A percentile compares a stretch with the other conserved stretches of the same genome.
Conservation (phyloP, 495 filamentous ascomycete species). For the Hypomontagnella submonticulosa region DNA sequence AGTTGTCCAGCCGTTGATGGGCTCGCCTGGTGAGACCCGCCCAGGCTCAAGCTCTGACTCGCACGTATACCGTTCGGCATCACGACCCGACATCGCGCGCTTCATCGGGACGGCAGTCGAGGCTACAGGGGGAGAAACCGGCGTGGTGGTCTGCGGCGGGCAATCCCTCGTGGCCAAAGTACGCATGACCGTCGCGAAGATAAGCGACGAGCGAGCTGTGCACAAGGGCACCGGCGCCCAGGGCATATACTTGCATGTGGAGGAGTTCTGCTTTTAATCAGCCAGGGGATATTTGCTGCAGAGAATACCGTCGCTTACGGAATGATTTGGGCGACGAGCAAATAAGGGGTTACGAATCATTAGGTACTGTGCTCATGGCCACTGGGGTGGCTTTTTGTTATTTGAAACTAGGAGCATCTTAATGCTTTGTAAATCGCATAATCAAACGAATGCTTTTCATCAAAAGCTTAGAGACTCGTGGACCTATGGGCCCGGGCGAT, state of each 20-base stretch:
- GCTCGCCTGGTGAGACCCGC: conserved; percentile 39
- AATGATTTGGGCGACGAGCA: background rate
- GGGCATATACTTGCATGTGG: conserved; percentile 67
- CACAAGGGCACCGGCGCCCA: conserved; percentile 93
- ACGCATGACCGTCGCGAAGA: conserved; percentile 70
- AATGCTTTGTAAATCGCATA: too few relatives aligned
- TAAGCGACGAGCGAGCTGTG: conserved; percentile 88
- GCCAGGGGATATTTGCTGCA: background rate
- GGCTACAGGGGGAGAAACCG: conserved; percentile 81
- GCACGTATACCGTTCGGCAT: conserved; percentile 53
- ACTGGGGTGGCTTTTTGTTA: too few relatives aligned
- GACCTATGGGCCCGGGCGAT: too few relatives aligned
- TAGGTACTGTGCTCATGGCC: background rate
- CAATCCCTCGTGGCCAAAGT: conserved; percentile 71
- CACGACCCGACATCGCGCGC: conserved; percentile 55
- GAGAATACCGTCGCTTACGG: background rate
- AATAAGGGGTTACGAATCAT: background rate
- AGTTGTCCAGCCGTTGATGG: conserved; percentile 31
- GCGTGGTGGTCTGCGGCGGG: conserved; percentile 85
- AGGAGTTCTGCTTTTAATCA: conserved; percentile 60
- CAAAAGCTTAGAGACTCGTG: too few relatives aligned
- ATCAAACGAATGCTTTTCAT: too few relatives aligned
- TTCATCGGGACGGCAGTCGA: conserved; percentile 69
- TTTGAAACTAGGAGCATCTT: too few relatives aligned
- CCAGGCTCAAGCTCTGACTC: conserved; percentile 51